Evolutionary conservation across 139 green algal species (phyloP), one percentile per base, ranked within the genome.

Genomic region (Coelastrella sp.): DNA sequence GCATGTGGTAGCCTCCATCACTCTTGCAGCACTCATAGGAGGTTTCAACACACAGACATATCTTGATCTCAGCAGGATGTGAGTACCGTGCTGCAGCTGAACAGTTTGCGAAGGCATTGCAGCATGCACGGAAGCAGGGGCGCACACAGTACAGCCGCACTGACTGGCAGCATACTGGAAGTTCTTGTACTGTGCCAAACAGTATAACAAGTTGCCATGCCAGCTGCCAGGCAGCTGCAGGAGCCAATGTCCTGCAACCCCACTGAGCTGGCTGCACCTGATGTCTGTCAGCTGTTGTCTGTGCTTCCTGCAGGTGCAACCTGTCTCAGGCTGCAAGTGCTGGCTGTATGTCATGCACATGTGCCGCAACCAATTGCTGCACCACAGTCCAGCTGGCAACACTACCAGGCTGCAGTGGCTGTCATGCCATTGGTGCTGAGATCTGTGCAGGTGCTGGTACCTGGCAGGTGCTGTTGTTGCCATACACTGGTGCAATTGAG

Each of bases 21-120:
- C 63, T 19, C 82, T 87, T 12, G 82, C 82, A 35, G 63, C 82
- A 19, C 82, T 87, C 25, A 87, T 87, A 63, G 82, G 82, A 78
- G 63, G 82, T 24, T 87, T 87, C 82, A 87, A 87, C 27, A 87
- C 82, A 15, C 82, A 87, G 25, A 78, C 82, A 12, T 87, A 57
- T 63, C 14, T 87, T 12, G 82, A 87, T 35, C 63, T 87, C 10
- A 76, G 27, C 61, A 87, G 35, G 25, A 35, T 66, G 82, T 87
- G 63, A 63, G 82, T 11, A 15, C 15, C 20, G 22, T 25, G 17
- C 70, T 11, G 70, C 15, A 17, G 15, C 63, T 22, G 63, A 14
- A 22, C 12, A 70, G 63, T 70, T 17, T 22, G 17, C 15, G 8
- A 27, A 6, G 19, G 7, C 68, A 76, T 76, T 76, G 68, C 17